Base-by-base conservation (phyloP, 2,329 filamentous ascomycete species). In the Ophiocordyceps camponoti-floridani region DNA sequence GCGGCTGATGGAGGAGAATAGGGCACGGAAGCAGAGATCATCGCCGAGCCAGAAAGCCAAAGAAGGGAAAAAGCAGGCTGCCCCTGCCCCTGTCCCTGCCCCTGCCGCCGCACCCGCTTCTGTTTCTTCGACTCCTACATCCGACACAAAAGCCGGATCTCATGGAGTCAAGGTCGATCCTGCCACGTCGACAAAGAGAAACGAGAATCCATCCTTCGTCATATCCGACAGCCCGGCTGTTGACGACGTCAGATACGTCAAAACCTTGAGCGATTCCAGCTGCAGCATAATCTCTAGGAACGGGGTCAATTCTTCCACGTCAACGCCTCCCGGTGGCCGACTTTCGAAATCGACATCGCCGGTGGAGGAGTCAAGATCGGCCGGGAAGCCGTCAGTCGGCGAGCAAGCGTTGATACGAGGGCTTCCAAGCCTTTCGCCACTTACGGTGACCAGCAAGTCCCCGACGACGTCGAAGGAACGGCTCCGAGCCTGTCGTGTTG, bases 1-100 rank as follows among this genome's bases (percentile, higher is more conserved):
- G 14, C 58, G 60, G 10, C 56, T 63, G 43, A 58, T 66, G 37
- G 55, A 58, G 14, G 61, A 63, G 30, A 64, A 58, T 43, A 64
- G 58, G 43, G 60, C 62, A 33, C 54, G 58, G 19, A 51, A 53
- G 37, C 53, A 51, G 16, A 60, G 56, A 43, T 48, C 47, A 3
- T 58, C 58, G 40, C 56, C 52, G 19, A 56, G 55, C 45, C 50
- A 45, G 28, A 48, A 44, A n/a, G 27, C 9, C 31, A 38, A 16
- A 47, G 48, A 46, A n/a, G 45, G 44, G 45, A 35, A 47, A 18
- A 40, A 44, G 28, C 14, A 44, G 4, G 0, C 27, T 16, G 14
- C 16, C 13, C 14, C 26, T 8, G 6, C 10, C 12, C 28, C 40
- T 14, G 23, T n/a, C n/a, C n/a, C 27, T 16, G 14, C 16, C 13